A percentile compares a stretch with the other conserved stretches of the same genome.
phyloP scores from a whole-genome alignment of 2,329 filamentous ascomycete species.

The Diaporthe citri region DNA sequence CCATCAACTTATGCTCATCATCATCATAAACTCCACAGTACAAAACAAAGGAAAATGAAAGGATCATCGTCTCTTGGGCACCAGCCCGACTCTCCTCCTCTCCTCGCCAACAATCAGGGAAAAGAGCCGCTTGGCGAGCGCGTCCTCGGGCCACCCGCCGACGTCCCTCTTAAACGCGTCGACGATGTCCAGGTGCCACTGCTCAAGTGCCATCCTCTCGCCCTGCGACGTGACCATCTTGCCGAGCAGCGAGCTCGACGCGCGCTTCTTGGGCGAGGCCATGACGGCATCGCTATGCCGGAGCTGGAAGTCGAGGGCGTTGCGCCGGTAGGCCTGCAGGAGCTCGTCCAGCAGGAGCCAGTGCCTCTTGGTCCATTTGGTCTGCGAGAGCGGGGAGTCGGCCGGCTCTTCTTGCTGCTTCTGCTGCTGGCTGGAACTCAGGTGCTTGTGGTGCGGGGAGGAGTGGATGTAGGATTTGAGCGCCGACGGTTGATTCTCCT shows the following conservation, averaged over 20 bases:
- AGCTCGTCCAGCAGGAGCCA: slow-evolving; percentile 67
- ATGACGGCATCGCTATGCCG: slow-evolving; percentile 43
- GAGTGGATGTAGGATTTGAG: slow-evolving; percentile 10
- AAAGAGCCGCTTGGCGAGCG: slow-evolving; percentile 66
- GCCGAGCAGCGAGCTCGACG: slow-evolving; percentile 57
- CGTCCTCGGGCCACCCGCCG: slow-evolving; percentile 63
- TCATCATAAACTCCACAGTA: slow-evolving; percentile 34
- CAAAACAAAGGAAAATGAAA: slow-evolving; percentile 35
- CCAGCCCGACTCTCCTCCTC: slow-evolving; percentile 49
- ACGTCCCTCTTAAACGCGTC: slow-evolving; percentile 64
- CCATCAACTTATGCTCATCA: slow-evolving; percentile 32
- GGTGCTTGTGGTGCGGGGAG: neutral
- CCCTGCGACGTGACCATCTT: slow-evolving; percentile 62
- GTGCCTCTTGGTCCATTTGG: slow-evolving; percentile 63
- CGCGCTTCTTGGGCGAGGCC: slow-evolving; percentile 42
- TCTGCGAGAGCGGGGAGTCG: slow-evolving; percentile 52
- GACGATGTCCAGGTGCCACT: slow-evolving; percentile 70
- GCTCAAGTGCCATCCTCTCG: slow-evolving; percentile 61
- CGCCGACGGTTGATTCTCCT: slow-evolving; percentile 13
- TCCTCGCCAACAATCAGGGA: slow-evolving; percentile 65
- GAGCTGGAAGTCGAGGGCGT: slow-evolving; percentile 55
- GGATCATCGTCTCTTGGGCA: slow-evolving; percentile 39
- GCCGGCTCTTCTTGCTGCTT: slow-evolving; percentile 24
- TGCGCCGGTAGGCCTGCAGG: slow-evolving; percentile 60
- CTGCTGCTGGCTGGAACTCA: slow-evolving; percentile 11